These are phyloP conservation scores for Populus hybrid DNA, from an alignment of 441 rosid genomes.

Conservation along the genomic window DNA sequence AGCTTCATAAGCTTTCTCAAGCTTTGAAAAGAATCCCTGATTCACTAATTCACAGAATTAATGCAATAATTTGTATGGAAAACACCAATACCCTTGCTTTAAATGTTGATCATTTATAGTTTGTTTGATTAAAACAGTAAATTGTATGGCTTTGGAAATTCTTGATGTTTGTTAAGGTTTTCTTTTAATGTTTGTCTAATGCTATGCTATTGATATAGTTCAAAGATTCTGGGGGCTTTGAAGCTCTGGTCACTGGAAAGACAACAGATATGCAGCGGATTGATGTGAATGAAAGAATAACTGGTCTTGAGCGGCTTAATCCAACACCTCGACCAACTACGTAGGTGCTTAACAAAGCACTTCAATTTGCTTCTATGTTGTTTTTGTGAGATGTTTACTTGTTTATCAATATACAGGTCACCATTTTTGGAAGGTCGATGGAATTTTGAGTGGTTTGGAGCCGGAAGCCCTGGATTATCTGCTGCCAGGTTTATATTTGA, in stretches of 20 bases:
- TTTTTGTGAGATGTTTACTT: constrained; percentile 26
- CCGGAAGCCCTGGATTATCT: constrained; percentile 67
- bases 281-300: constrained; percentile 89
- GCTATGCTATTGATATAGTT: constrained; percentile 9
- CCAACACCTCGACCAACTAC: constrained; percentile 91
- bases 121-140: not conserved
- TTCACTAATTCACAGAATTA: not conserved
- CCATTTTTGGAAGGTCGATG: constrained; percentile 85
- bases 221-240: constrained; percentile 49
- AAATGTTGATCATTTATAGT: not conserved
- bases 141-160: not conserved
- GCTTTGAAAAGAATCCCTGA: not conserved
- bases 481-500: constrained; percentile 65
- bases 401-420: constrained; percentile 75
- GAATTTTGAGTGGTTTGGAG: constrained; percentile 93
- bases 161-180: not conserved
- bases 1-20: not conserved
- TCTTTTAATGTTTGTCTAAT: not conserved
- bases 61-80: not conserved
- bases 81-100: not conserved
- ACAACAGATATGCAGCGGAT: constrained; percentile 64
- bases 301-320: constrained; percentile 78
- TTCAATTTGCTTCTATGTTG: not conserved
- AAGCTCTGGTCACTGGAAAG: constrained; percentile 72
- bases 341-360: constrained; percentile 42